Evolutionary conservation across 495 filamentous ascomycete genomes (phyloP).

Genomic region (Penicillium subrubescens): DNA sequence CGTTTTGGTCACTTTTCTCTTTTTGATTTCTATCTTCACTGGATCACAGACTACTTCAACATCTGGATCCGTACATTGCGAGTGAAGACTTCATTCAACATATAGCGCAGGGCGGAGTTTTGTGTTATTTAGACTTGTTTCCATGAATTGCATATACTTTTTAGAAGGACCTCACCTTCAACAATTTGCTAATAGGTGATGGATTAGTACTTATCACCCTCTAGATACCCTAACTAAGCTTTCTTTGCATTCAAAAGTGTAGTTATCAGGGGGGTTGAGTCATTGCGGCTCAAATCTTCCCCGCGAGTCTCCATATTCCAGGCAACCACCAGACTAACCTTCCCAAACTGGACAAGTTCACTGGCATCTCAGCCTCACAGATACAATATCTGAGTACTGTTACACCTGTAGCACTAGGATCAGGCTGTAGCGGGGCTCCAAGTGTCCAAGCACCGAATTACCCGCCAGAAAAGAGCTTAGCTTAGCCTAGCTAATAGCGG

Average conservation of each 20-base stretch:
- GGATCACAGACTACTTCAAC: conserved; percentile 33
- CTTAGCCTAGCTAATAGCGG: not conserved
- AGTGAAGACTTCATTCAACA: conserved; percentile 37
- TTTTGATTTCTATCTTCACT: conserved; percentile 3
- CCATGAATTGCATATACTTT: not conserved
- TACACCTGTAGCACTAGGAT: too few relatives aligned
- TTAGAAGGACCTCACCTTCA: not conserved
- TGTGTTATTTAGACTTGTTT: not conserved
- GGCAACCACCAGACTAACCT: not conserved
- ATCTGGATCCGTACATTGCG: conserved; percentile 21
- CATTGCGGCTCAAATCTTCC: not conserved
- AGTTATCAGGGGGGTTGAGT: not conserved
- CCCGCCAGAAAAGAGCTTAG: not conserved
- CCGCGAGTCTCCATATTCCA: not conserved
- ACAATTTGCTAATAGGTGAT: not conserved
- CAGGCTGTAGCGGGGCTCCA: not conserved
- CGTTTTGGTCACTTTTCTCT: not conserved
- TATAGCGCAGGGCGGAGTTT: conserved; percentile 26
- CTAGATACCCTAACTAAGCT: not conserved
- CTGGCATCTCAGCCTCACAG: not conserved
- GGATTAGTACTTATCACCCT: not conserved
- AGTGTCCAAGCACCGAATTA: not conserved
- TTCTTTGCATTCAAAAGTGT: too few relatives aligned
- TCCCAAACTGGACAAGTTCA: not conserved
- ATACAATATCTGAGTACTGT: not conserved